Conservation (phyloP, 306 rosid genomes). For the Acacia acuminata region DNA sequence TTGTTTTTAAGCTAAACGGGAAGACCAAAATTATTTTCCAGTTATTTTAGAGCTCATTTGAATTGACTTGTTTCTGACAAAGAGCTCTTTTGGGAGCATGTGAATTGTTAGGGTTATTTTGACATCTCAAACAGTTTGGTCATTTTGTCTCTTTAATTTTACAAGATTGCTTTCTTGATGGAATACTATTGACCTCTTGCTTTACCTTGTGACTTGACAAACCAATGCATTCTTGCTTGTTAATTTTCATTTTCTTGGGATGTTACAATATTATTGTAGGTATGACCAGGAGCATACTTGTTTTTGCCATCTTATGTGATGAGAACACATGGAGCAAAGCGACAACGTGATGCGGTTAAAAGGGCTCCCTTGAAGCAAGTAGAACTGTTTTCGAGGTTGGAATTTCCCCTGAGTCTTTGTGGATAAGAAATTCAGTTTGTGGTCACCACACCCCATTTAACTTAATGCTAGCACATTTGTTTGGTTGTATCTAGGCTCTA, state of each 20-base stretch:
- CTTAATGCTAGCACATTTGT: constrained; percentile 35
- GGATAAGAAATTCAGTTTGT: constrained; percentile 21
- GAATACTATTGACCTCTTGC: constrained; percentile 8
- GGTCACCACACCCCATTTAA: constrained; percentile 21
- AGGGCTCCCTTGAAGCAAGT: constrained; percentile 64
- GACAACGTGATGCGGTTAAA: constrained; percentile 80
- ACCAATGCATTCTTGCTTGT: neutral
- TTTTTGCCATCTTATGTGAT: constrained; percentile 88
- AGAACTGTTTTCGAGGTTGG: constrained; percentile 77
- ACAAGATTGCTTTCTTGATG: constrained; percentile 2
- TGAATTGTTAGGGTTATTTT: constrained; percentile 5
- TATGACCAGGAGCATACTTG: constrained; percentile 85
- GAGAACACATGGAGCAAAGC: constrained; percentile 96
- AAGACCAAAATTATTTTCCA: neutral
- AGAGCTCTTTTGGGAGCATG: neutral
- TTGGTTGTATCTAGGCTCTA: constrained; percentile 63
- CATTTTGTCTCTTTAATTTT: neutral
- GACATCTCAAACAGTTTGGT: constrained; percentile 10
- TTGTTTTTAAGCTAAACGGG: neutral
- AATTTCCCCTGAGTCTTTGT: neutral
- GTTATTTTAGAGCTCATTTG: neutral
- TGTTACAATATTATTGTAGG: constrained; percentile 48
- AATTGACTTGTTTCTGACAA: too few species aligned
- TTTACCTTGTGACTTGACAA: neutral
- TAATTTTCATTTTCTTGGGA: constrained; percentile 16